Base-by-base conservation (phyloP, 1,139 yeast species). In the Geotrichum restrictum region DNA sequence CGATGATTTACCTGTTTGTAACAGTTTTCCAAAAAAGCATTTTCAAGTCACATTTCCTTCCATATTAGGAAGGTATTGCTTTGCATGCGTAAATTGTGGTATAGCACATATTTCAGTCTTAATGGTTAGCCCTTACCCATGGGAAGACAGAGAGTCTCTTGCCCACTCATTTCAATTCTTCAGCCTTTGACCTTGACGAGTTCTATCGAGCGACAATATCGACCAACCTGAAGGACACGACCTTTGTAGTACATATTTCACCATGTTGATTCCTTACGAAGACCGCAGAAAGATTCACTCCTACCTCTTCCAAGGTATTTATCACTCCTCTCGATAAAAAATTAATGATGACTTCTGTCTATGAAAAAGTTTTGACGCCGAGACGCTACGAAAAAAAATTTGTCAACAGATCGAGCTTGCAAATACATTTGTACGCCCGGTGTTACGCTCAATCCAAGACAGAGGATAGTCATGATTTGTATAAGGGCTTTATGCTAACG, bases 231-330 rank as follows among this genome's bases (percentile, higher is more conserved):
- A 45, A 45, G 48, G 48, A 45, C 48, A 34, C 48, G 41, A 33
- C 48, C 39, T 34, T 43, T 45, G 48, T 45, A 45, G 48, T 45
- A 24, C 48, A 45, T 31, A 43, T 40, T 31, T 63, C 79, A 87
- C 74, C 75, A 93, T 93, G 98, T 86, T 93, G 82, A 93, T 93
- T 84, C 98, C 98, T 80, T 91, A 88, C 82, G 95, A 88, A 80
- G 98, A 93, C 79, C 91, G 98, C 85, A 88, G 88, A 83, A 88
- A 88, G 93, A 93, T 93, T 78, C 96, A 88, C 94, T 88, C 85
- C 79, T 85, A 91, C 87, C 94, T 93, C 80, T 91, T 89, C 88
- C 93, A 88, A 81, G 94, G 95, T 86, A 84, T 75, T 93, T 85
- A 48, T 48, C n/a, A n/a, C n/a, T 44, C 22, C 24, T 22, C 16